Evolutionary conservation across 2,329 filamentous ascomycete genomes (phyloP), one percentile per base, ranked within the genome.

Genomic region (Colletotrichum horii): DNA sequence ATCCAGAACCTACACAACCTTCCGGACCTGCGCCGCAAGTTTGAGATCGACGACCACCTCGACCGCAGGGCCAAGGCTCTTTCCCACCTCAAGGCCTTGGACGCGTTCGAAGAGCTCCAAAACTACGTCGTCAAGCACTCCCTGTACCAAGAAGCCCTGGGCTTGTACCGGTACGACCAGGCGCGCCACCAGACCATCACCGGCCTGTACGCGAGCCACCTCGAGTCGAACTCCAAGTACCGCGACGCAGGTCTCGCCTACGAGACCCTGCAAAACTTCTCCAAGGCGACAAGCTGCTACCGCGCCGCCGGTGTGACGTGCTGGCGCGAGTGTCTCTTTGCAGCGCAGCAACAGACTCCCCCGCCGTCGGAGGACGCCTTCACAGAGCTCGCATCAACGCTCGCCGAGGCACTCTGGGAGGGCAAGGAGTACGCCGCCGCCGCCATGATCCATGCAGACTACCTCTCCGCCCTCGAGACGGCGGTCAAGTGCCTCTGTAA

Each of bases 261-360:
- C 84, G 97, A 98, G 83, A 98, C 94, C 24, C 92, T 99, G 12
- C 86, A 88, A 15, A 92, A 96, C 82, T 95, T 94, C 81, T 82
- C 87, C 24, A 90, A 93, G 52, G 96, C 97, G 12, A 96, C 94
- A 76, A 91, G 93, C 80, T 95, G 94, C 82, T 99, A 98, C 85
- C 93, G 95, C 76, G 91, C 94, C 2, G 95, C 95, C 1, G 94
- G 95, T 52, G 90, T 90, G 3, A 84, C 88, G 6, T 91, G 94
- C 85, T 99, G 97, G 97, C 95, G 95, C 68, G 96, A 99, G 84
- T 95, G 95, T 28, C 91, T 99, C 65, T 95, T 94, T 79, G 92
- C 92, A 62, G 96, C 96, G 7, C 91, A 92, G 71, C 91, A 94
- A 72, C 91, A 92, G 77, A 80, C 83, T 3, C 90, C 93, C 1